These are phyloP conservation scores for Plasmopara viticola DNA, from an alignment of 352 stramenopile genomes.

Conservation along the genomic window DNA sequence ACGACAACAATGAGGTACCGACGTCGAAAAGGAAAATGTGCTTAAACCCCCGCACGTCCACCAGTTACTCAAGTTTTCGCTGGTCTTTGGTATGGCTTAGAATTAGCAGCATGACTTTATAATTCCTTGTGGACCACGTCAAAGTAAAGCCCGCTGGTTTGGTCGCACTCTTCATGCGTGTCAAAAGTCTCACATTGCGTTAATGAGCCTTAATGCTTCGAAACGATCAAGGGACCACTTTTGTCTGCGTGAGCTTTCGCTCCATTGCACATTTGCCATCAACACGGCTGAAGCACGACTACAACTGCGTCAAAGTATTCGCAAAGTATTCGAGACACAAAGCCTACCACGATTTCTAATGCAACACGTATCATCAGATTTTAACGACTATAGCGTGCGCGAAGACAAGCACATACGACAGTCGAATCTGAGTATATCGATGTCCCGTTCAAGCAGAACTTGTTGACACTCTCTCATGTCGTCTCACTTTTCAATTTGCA, in stretches of 20 bases:
- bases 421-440: not conserved
- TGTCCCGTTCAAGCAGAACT: not conserved
- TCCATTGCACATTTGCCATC: not conserved
- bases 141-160: not conserved
- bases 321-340: too few relatives aligned
- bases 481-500: conserved; percentile 25
- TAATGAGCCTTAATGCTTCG: too few relatives aligned
- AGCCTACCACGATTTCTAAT: too few relatives aligned
- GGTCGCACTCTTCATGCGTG: not conserved
- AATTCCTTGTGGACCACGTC: not conserved
- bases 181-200: too few relatives aligned
- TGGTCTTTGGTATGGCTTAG: not conserved
- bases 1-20: not conserved
- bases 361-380: too few relatives aligned
- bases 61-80: not conserved
- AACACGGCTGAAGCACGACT: not conserved
- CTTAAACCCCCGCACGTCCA: too few relatives aligned
- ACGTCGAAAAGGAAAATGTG: too few relatives aligned
- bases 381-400: too few relatives aligned
- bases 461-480: not conserved
- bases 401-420: not conserved
- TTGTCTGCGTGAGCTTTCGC: not conserved
- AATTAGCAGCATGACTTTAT: not conserved
- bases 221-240: not conserved
- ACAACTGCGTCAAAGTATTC: too few relatives aligned